Percentiles rank a stretch among this genome's conserved stretches.
phyloP scores from a whole-genome alignment of 2,329 filamentous ascomycete genomes.

The Neocucurbitaria cava region DNA sequence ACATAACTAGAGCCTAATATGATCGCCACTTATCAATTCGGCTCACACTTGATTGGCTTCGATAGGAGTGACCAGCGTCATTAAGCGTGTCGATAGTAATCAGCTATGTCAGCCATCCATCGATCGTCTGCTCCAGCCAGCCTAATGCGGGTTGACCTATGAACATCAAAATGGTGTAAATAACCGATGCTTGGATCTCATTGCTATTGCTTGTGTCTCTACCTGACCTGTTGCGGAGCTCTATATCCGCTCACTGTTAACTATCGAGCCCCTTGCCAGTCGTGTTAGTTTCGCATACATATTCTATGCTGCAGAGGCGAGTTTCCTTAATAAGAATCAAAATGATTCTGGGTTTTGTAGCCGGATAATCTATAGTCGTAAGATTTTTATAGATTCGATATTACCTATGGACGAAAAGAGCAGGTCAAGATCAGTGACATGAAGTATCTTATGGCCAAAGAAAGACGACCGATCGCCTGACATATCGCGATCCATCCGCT shows the following conservation, averaged over 20 bases:
- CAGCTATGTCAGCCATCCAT: background rate
- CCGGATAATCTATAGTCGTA: background rate
- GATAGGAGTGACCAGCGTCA: background rate
- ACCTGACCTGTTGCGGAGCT: too few relatives aligned
- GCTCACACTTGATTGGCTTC: background rate
- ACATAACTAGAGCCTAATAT: background rate
- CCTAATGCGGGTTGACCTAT: background rate
- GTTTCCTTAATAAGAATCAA: background rate
- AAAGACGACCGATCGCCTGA: conserved; percentile 1
- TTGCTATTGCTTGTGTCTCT: too few relatives aligned
- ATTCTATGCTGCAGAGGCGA: background rate
- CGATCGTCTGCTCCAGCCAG: background rate
- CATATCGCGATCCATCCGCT: background rate
- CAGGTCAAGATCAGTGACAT: conserved; percentile 1
- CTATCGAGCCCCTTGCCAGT: too few relatives aligned
- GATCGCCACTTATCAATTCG: background rate
- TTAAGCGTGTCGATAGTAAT: background rate
- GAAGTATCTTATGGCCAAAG: background rate
- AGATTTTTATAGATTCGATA: background rate
- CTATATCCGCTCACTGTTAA: background rate
- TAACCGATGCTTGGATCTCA: background rate
- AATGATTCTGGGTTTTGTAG: too few relatives aligned
- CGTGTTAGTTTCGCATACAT: too few relatives aligned
- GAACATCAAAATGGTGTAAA: background rate
- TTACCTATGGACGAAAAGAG: background rate